These are phyloP conservation scores for Ogataea kodamae DNA, from an alignment of 805 yeast genomes.

Conservation along the genomic window DNA sequence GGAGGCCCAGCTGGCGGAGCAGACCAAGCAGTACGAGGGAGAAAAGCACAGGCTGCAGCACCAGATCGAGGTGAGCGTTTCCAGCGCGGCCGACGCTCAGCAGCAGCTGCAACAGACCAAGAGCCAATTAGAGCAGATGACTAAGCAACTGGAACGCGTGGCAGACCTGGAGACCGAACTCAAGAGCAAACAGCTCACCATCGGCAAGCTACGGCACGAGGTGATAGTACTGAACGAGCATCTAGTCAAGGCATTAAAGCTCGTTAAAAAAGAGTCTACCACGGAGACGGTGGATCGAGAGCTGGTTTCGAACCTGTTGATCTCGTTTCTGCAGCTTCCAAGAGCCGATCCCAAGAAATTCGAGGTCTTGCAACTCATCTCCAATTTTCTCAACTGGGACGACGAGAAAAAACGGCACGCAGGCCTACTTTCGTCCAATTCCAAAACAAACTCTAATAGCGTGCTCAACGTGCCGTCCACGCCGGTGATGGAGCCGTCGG, in stretches of 20 bases:
- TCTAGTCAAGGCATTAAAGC: slow-evolving; percentile 83
- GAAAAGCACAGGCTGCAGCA: slow-evolving; percentile 25
- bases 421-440: slow-evolving; percentile 47
- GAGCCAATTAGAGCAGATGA: slow-evolving; percentile 14
- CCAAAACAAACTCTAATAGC: slow-evolving; percentile 32
- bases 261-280: slow-evolving; percentile 74
- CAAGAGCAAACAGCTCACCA: slow-evolving; percentile 68
- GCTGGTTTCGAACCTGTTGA: slow-evolving; percentile 77
- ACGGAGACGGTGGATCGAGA: slow-evolving; percentile 83
- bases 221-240: slow-evolving; percentile 92
- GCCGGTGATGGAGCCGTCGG: slow-evolving; percentile 26
- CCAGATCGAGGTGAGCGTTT: slow-evolving; percentile 21
- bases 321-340: slow-evolving; percentile 82
- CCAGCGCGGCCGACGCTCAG: slow-evolving; percentile 24
- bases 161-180: slow-evolving; percentile 48
- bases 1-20: slow-evolving; percentile 9
- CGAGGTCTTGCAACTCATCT: slow-evolving; percentile 81
- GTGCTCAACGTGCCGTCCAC: slow-evolving; percentile 25
- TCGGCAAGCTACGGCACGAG: slow-evolving; percentile 93
- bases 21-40: slow-evolving; percentile 18
- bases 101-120: slow-evolving; percentile 12
- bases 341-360: slow-evolving; percentile 93
- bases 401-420: slow-evolving; percentile 73
- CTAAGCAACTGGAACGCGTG: slow-evolving; percentile 24
- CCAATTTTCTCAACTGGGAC: slow-evolving; percentile 86